Percentiles rank a stretch among this genome's conserved stretches.
These are phyloP conservation scores for Singerocomus rubriflavus DNA, from an alignment of 1,284 basidiomycete species.

Conservation along the genomic window DNA sequence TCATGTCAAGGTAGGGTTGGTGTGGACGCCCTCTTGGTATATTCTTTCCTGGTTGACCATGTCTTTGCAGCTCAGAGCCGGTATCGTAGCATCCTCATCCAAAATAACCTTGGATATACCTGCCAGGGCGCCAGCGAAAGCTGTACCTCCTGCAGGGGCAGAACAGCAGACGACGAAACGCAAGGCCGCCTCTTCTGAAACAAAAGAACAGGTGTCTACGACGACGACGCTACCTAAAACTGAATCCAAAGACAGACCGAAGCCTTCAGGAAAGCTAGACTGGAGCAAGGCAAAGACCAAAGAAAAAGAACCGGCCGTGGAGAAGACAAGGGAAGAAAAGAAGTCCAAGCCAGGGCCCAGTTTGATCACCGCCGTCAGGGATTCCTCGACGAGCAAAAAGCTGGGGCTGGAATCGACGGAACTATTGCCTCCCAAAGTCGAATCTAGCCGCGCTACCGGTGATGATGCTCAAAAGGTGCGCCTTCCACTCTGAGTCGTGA, in stretches of 20 bases:
- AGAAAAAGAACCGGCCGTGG: constrained; percentile 21
- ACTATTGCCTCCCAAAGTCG: neutral
- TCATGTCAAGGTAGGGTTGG: constrained; percentile 46
- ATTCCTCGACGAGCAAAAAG: constrained; percentile 1
- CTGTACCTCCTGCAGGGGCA: neutral
- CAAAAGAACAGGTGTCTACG: constrained; percentile 12
- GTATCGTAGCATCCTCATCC: constrained; percentile 28
- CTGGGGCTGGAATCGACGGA: neutral
- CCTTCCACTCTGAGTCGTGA: neutral
- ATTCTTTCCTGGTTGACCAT: neutral
- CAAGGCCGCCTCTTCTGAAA: constrained; percentile 8
- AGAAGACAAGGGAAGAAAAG: constrained; percentile 26
- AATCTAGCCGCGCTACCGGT: neutral
- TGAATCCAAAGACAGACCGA: constrained; percentile 37
- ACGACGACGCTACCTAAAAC: constrained; percentile 5
- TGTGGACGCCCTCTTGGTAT: constrained; percentile 2
- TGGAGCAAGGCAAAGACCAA: constrained; percentile 59
- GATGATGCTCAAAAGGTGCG: constrained; percentile 11
- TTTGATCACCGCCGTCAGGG: neutral
- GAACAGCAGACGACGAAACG: constrained; percentile 23
- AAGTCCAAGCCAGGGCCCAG: constrained; percentile 22
- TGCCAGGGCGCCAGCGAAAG: constrained; percentile 11
- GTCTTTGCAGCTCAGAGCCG: constrained; percentile 17
- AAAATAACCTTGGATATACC: constrained; percentile 26
- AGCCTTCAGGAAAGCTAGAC: constrained; percentile 54